A percentile compares a stretch with the other conserved stretches of the same genome.
Conservation (phyloP, 768 basidiomycete genomes). For the Gymnopilus dilepis region DNA sequence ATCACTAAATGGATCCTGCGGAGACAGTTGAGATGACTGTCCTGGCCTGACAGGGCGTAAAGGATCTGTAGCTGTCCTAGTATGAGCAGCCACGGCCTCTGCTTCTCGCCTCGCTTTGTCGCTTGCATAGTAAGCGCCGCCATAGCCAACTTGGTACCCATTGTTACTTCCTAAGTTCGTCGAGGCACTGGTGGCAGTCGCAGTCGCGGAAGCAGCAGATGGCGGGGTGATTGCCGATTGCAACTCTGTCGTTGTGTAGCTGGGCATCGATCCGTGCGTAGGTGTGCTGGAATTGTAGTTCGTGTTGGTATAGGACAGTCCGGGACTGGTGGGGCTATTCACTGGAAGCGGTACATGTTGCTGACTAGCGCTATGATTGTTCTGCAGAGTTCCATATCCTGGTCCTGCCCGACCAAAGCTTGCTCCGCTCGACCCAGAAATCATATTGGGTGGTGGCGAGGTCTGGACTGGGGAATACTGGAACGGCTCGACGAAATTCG, state of each 20-base stretch:
- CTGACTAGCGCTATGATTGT: not conserved
- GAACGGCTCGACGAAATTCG: slow-evolving; percentile 11
- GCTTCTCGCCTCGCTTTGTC: slow-evolving; percentile 20
- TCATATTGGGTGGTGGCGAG: not conserved
- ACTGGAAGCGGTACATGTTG: not conserved
- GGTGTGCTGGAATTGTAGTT: not conserved
- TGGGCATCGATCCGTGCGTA: slow-evolving; percentile 15
- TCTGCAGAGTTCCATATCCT: not conserved
- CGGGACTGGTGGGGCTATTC: not conserved
- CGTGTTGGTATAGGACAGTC: not conserved
- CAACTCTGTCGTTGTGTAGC: slow-evolving; percentile 15
- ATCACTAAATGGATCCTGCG: not conserved
- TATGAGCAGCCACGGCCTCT: not conserved
- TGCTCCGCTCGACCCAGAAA: not conserved
- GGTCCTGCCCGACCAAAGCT: not conserved
- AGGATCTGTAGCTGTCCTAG: slow-evolving; percentile 5
- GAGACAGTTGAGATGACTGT: not conserved
- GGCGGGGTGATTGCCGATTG: slow-evolving; percentile 8
- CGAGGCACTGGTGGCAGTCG: not conserved
- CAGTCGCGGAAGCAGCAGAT: not conserved
- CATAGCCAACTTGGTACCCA: not conserved
- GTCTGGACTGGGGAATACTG: slow-evolving; percentile 10
- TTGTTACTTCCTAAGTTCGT: too few relatives aligned
- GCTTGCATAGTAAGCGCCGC: not conserved
- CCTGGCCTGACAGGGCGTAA: slow-evolving; percentile 1